phyloP scores from a whole-genome alignment of 768 basidiomycete species.

The Pleurotus salmoneostramineus region DNA sequence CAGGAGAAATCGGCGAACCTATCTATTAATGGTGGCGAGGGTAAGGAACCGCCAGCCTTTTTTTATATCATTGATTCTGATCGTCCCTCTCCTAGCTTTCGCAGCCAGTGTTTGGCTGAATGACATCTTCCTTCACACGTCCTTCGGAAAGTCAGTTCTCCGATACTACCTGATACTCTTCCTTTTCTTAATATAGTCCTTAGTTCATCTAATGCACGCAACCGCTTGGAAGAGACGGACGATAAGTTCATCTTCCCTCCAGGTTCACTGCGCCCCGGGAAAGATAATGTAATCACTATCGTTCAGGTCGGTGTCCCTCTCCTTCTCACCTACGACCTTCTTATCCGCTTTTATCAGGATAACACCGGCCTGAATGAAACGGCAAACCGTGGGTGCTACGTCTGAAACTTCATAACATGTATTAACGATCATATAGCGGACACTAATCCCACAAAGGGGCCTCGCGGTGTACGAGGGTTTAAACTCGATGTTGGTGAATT shows the following conservation, averaged over 20 bases:
- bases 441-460: constrained; percentile 60
- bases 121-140: constrained; percentile 63
- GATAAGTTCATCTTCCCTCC: constrained; percentile 60
- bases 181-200: neutral
- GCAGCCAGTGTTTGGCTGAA: constrained; percentile 85
- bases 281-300: constrained; percentile 76
- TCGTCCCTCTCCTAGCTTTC: constrained; percentile 39
- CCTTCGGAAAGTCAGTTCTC: constrained; percentile 64
- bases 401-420: neutral
- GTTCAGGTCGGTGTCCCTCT: constrained; percentile 47
- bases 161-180: neutral
- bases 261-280: constrained; percentile 42
- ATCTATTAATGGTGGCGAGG: constrained; percentile 79
- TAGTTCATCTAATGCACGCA: constrained; percentile 64
- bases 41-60: constrained; percentile 23
- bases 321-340: neutral
- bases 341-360: constrained; percentile 38
- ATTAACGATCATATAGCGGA: constrained; percentile 21
- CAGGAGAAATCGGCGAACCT: constrained; percentile 62
- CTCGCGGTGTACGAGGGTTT: constrained; percentile 79
- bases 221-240: constrained; percentile 64
- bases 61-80: neutral
- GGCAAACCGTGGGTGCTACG: constrained; percentile 32
- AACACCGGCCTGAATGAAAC: constrained; percentile 78
- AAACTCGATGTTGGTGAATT: constrained; percentile 58